Evolutionary conservation across 2,329 filamentous ascomycete species (phyloP).

Genomic region (Pseudocercospora macadamiae): DNA sequence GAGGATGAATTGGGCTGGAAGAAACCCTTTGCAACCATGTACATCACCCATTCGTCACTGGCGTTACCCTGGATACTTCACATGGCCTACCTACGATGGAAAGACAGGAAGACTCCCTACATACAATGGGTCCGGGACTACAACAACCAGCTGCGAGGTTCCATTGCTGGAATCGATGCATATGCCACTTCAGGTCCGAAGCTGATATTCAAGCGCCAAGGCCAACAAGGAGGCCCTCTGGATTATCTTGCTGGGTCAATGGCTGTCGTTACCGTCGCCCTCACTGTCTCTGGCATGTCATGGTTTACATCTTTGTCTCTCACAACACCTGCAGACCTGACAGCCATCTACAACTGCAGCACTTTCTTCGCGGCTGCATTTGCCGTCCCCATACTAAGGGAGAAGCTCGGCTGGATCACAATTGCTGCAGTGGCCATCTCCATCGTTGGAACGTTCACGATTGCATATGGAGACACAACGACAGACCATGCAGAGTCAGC

Average conservation of each 20-base stretch:
- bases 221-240: conserved; percentile 33
- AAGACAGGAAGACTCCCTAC: conserved; percentile 27
- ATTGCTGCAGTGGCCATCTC: conserved; percentile 37
- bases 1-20: conserved; percentile 38
- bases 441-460: conserved; percentile 37
- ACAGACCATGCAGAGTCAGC: conserved; percentile 13
- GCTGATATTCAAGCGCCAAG: conserved; percentile 30
- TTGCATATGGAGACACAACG: conserved; percentile 39
- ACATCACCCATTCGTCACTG: conserved; percentile 38
- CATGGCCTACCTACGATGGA: conserved; percentile 31
- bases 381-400: conserved; percentile 35
- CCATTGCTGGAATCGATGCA: conserved; percentile 35
- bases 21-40: conserved; percentile 39
- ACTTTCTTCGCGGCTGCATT: conserved; percentile 41
- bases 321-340: conserved; percentile 39
- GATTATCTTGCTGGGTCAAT: conserved; percentile 36
- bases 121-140: conserved; percentile 34
- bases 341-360: conserved; percentile 41
- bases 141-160: conserved; percentile 35
- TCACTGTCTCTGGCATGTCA: conserved; percentile 35
- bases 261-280: conserved; percentile 34
- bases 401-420: conserved; percentile 32
- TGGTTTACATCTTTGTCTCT: conserved; percentile 38
- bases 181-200: conserved; percentile 32
- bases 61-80: conserved; percentile 37